Evolutionary conservation across 805 yeast genomes (phyloP), one percentile per base, ranked within the genome.

Genomic region (Yarrowia keelungensis): DNA sequence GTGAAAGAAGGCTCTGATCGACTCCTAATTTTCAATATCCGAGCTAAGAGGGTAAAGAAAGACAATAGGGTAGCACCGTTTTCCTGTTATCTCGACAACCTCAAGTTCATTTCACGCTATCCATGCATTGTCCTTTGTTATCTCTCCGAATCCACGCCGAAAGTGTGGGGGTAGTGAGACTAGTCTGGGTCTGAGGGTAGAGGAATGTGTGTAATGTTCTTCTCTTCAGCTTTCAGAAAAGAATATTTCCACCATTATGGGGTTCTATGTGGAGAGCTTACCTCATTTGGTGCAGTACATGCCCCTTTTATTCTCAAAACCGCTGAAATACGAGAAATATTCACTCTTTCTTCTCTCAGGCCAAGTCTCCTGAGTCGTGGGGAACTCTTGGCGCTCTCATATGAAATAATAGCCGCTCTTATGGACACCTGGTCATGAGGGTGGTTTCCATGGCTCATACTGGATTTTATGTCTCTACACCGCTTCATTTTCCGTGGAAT

Each of bases 321-420:
- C 32, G 32, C 32, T 3, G 32, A 5, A 26, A 26, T 26, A 26
- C 32, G 32, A 26, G 32, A 26, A 26, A 26, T 26, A 5, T 5
- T 26, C 32, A 26, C 7, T 1, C 19, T 19, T 19, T 19, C 19
- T 19, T 26, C 32, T 26, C 32, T 26, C 32, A 26, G 32, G 32
- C 32, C 32, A 5, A 26, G 32, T 46, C 50, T 46, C 50, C 50
- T 46, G 35, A 22, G 12, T 45, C 49, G 22, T 46, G 50, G n/a
- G 35, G 16, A 26, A 26, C 51, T 47, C 56, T 50, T 50, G 56
- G 56, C 56, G 32, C 2, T 22, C 54, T 8, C 51, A 47, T 8
- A 47, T 47, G 51, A 47, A 50, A 50, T 35, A 35, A 50, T 50
- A 50, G 56, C 56, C 56, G 56, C 56, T 50, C 12, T 15, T 45